These are phyloP conservation scores for Geotrichum histeridarum DNA, from an alignment of 1,139 yeast genomes.

Conservation along the genomic window DNA sequence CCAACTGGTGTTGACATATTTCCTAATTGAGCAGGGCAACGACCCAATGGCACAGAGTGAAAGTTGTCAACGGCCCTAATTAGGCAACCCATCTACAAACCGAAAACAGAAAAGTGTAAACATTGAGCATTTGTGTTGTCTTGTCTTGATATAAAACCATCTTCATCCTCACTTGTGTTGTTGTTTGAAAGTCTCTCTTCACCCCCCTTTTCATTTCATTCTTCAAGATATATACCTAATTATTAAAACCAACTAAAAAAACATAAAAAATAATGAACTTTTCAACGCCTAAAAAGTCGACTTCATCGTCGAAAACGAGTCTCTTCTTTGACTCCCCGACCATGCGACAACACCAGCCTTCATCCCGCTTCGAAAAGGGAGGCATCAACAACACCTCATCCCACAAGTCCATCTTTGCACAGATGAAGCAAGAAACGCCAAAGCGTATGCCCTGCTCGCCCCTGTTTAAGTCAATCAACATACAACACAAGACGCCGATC, in stretches of 20 bases:
- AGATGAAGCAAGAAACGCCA: conserved; percentile 14
- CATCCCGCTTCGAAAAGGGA: conserved; percentile 22
- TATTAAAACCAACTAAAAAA: too few species aligned
- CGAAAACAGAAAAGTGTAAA: conserved; percentile 12
- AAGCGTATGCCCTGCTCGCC: conserved; percentile 16
- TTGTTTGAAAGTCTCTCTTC: conserved; percentile 3
- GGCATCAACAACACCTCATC: conserved; percentile 17
- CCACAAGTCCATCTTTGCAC: conserved; percentile 8
- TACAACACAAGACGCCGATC: conserved; percentile 40
- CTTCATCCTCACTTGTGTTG: not conserved
- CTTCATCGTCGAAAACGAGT: conserved; percentile 22
- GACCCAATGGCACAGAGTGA: not conserved
- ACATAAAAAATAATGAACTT: conserved; percentile 24
- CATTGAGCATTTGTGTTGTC: not conserved
- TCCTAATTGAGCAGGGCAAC: not conserved
- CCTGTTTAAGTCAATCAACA: conserved; percentile 19
- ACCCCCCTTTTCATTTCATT: conserved; percentile 11
- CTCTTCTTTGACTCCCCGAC: conserved; percentile 27
- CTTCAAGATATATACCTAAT: conserved; percentile 3
- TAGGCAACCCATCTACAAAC: not conserved
- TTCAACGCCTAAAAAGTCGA: conserved; percentile 29
- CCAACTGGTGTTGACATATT: conserved; percentile 1
- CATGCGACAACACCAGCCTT: conserved; percentile 20
- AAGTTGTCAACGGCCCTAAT: not conserved
- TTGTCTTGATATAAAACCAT: not conserved